phyloP scores from a whole-genome alignment of 2,329 filamentous ascomycete genomes.

The Chalaropsis thielavioides region DNA sequence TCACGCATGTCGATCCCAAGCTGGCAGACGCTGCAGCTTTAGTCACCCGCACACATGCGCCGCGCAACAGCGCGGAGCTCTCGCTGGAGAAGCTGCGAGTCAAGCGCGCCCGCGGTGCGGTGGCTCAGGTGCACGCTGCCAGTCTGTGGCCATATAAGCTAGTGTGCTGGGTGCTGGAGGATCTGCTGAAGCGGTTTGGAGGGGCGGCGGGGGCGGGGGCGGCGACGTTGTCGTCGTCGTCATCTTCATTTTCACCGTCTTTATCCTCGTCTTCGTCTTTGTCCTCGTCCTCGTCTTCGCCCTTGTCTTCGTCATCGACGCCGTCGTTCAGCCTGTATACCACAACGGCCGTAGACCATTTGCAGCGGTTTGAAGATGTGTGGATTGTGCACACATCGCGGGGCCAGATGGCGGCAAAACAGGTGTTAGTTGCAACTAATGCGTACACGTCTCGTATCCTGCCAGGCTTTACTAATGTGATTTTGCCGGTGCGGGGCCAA shows the following conservation, averaged over 20 bases:
- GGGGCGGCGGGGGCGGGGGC: not conserved
- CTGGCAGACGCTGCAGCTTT: slow-evolving; percentile 36
- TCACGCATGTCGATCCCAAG: slow-evolving; percentile 40
- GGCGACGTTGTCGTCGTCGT: not conserved
- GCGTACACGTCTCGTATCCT: slow-evolving; percentile 67
- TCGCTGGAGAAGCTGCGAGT: slow-evolving; percentile 39
- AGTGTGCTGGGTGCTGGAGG: slow-evolving; percentile 54
- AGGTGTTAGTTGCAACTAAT: slow-evolving; percentile 68
- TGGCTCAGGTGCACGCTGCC: slow-evolving; percentile 50
- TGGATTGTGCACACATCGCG: slow-evolving; percentile 56
- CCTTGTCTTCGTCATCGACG: slow-evolving; percentile 14
- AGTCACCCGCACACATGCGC: slow-evolving; percentile 25
- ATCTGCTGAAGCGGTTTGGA: slow-evolving; percentile 31
- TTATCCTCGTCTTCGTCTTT: not conserved
- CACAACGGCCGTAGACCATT: slow-evolving; percentile 46
- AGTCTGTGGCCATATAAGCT: slow-evolving; percentile 77
- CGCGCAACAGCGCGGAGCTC: slow-evolving; percentile 20
- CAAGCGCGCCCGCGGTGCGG: slow-evolving; percentile 44
- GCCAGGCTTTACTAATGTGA: slow-evolving; percentile 51
- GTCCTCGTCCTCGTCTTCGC: no score
- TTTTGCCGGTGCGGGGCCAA: slow-evolving; percentile 65
- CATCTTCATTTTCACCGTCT: no score
- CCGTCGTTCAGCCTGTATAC: slow-evolving; percentile 57
- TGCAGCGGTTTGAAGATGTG: slow-evolving; percentile 27
- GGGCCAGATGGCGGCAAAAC: slow-evolving; percentile 47